Conservation (phyloP, 1,139 yeast genomes). For the Debaryomyces udenii region DNA sequence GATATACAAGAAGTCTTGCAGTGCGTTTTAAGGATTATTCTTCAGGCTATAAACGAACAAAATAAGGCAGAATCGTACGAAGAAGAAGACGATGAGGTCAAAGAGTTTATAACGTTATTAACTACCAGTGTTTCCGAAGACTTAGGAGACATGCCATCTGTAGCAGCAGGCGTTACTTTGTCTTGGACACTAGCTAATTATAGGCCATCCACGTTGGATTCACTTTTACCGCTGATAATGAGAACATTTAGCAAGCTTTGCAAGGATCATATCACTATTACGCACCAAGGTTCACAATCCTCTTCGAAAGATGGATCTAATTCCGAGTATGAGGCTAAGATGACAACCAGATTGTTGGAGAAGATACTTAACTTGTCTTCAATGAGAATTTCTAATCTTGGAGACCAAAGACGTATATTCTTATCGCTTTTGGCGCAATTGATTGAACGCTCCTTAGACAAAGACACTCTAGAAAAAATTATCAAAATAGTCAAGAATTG, state of each 20-base stretch:
- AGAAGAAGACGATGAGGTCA: slow-evolving; percentile 59
- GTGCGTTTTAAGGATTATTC: slow-evolving; percentile 66
- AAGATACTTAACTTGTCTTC: slow-evolving; percentile 79
- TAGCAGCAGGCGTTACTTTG: slow-evolving; percentile 87
- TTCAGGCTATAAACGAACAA: slow-evolving; percentile 59
- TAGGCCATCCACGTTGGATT: slow-evolving; percentile 73
- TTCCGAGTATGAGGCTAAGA: slow-evolving; percentile 70
- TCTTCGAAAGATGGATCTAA: slow-evolving; percentile 35
- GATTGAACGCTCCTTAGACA: slow-evolving; percentile 86
- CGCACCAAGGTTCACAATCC: slow-evolving; percentile 52
- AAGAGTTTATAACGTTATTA: slow-evolving; percentile 62
- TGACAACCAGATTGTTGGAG: slow-evolving; percentile 75
- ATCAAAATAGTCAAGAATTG: slow-evolving; percentile 80
- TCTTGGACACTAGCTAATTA: slow-evolving; percentile 81
- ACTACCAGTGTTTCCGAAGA: slow-evolving; percentile 80
- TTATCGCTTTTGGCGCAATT: slow-evolving; percentile 84
- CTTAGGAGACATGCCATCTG: slow-evolving; percentile 75
- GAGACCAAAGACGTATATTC: slow-evolving; percentile 91
- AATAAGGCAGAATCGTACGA: slow-evolving; percentile 47
- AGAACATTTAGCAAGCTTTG: slow-evolving; percentile 86
- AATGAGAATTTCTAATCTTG: slow-evolving; percentile 77
- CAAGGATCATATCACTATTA: slow-evolving; percentile 81
- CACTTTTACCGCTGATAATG: slow-evolving; percentile 75
- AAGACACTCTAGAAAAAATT: slow-evolving; percentile 71
- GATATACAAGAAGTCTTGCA: slow-evolving; percentile 84